A percentile compares a stretch with the other conserved stretches of the same genome.
phyloP scores from a whole-genome alignment of 805 yeast species.

The Myxozyma monticola region DNA sequence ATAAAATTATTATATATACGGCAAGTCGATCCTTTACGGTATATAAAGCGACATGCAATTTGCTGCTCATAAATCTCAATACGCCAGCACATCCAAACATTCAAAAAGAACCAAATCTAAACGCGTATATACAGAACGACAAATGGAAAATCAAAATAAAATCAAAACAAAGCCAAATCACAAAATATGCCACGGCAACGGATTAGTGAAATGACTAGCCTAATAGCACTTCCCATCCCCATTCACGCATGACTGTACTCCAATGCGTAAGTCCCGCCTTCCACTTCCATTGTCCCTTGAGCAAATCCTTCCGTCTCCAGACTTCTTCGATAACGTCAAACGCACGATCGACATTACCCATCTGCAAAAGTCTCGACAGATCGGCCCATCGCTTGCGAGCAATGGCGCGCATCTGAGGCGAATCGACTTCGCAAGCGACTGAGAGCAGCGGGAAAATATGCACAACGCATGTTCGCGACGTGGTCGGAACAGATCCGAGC shows the following conservation, averaged over 20 bases:
- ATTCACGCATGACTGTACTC: slow-evolving; percentile 69
- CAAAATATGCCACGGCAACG: too few relatives aligned
- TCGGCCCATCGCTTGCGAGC: slow-evolving; percentile 58
- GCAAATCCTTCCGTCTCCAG: slow-evolving; percentile 51
- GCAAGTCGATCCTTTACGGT: too few relatives aligned
- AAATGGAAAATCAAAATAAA: background rate
- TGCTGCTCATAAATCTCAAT: too few relatives aligned
- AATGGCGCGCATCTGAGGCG: slow-evolving; percentile 63
- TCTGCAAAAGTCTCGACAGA: slow-evolving; percentile 56
- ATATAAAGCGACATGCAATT: too few relatives aligned
- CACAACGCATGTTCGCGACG: slow-evolving; percentile 55
- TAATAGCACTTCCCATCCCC: slow-evolving; percentile 73
- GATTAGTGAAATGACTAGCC: too few relatives aligned
- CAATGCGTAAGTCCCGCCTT: slow-evolving; percentile 49
- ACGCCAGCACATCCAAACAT: too few relatives aligned
- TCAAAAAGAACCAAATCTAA: background rate
- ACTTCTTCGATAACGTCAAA: slow-evolving; percentile 70
- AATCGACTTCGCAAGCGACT: slow-evolving; percentile 64
- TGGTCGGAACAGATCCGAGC: slow-evolving; percentile 61
- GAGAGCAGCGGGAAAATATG: slow-evolving; percentile 67
- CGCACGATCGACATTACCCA: slow-evolving; percentile 66
- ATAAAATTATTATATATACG: too few relatives aligned
- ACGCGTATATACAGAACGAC: slow-evolving; percentile 3
- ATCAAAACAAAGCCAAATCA: background rate
- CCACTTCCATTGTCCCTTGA: slow-evolving; percentile 22